Conservation (phyloP, 192 early-diverging fungal species). For the Rhizophlyctis rosea region DNA sequence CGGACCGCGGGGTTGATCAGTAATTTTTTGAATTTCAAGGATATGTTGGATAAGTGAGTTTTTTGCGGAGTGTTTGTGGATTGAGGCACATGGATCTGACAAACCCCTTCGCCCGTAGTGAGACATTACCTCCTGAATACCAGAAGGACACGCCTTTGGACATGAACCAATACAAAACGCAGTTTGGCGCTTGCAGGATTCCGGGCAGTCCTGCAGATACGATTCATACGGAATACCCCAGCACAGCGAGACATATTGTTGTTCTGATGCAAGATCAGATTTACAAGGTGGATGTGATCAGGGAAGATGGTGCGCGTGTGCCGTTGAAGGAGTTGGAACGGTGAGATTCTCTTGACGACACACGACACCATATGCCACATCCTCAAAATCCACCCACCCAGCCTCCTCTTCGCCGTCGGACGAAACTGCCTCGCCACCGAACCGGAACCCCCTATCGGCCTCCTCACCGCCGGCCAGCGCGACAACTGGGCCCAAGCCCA, state of each 20-base stretch:
- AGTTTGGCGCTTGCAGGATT: slow-evolving; percentile 80
- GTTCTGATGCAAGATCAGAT: slow-evolving; percentile 84
- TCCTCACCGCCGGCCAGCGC: slow-evolving; percentile 83
- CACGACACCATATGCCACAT: not conserved
- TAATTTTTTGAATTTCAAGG: slow-evolving; percentile 47
- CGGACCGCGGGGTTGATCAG: slow-evolving; percentile 51
- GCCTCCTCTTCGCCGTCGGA: slow-evolving; percentile 28
- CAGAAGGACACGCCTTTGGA: slow-evolving; percentile 66
- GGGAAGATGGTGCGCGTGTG: slow-evolving; percentile 63
- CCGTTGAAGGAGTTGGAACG: slow-evolving; percentile 44
- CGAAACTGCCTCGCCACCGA: slow-evolving; percentile 17
- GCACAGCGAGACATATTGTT: slow-evolving; percentile 75
- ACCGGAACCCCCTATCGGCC: slow-evolving; percentile 65
- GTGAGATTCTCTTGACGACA: not conserved
- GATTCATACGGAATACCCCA: slow-evolving; percentile 68
- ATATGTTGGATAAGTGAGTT: slow-evolving; percentile 33
- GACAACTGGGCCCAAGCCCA: slow-evolving; percentile 77
- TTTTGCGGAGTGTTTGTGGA: slow-evolving; percentile 9
- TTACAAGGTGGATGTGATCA: slow-evolving; percentile 76
- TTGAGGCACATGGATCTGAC: not conserved
- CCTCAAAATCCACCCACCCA: not conserved
- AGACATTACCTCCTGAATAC: slow-evolving; percentile 45
- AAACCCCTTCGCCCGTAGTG: slow-evolving; percentile 9
- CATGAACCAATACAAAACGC: slow-evolving; percentile 92
- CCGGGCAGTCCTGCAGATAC: slow-evolving; percentile 67